Percentiles rank a stretch among this genome's conserved stretches.
phyloP scores from a whole-genome alignment of 345 rosid species.

The Brassica cretica region DNA sequence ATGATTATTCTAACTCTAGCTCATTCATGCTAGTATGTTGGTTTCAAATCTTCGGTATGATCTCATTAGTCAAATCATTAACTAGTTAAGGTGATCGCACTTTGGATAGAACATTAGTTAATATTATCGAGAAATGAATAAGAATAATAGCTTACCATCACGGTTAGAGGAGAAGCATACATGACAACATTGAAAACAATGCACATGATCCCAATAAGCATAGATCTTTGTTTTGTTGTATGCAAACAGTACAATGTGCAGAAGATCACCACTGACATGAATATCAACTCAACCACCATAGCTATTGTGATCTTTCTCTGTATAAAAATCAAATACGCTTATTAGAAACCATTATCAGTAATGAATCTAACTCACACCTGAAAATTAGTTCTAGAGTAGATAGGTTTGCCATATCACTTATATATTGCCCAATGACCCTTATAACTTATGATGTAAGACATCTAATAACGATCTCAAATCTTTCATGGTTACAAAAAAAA shows the following conservation, averaged over 20 bases:
- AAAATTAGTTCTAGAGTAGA: no score
- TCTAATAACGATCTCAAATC: no score
- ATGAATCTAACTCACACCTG: no score
- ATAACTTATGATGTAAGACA: no score
- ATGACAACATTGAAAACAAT: conserved; percentile 46
- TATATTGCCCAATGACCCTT: no score
- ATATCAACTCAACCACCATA: conserved; percentile 47
- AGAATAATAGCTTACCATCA: conserved; percentile 49
- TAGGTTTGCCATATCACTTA: no score
- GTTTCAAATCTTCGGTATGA: neutral
- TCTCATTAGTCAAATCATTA: neutral
- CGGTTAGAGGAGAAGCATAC: conserved; percentile 72
- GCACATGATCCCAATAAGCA: conserved; percentile 49
- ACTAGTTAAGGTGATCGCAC: neutral
- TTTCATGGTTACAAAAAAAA: no score
- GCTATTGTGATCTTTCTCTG: conserved; percentile 35
- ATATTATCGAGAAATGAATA: neutral
- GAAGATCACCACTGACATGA: conserved; percentile 44
- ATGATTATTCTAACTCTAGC: neutral
- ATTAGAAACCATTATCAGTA: neutral
- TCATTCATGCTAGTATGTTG: neutral
- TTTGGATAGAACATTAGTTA: neutral
- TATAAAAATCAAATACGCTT: neutral
- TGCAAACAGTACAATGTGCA: conserved; percentile 45
- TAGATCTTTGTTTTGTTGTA: conserved; percentile 46